Conservation (phyloP, 192 early-diverging fungal genomes). For the Entomortierella beljakovae region DNA sequence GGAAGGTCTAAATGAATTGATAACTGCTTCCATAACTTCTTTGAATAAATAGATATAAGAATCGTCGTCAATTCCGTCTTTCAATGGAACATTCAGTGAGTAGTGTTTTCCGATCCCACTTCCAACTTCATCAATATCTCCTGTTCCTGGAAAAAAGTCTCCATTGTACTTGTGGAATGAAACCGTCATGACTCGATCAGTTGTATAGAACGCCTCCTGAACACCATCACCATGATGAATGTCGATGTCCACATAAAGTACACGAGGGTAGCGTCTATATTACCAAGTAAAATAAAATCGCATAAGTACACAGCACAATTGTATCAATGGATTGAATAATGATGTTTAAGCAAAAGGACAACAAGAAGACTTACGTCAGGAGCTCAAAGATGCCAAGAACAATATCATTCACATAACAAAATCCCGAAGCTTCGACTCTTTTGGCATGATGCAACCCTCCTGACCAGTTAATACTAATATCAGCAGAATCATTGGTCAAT, state of each 20-base stretch:
- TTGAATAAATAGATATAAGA: conserved; percentile 85
- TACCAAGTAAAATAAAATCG: background rate
- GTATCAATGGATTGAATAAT: background rate
- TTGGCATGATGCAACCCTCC: conserved; percentile 97
- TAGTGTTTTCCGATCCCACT: conserved; percentile 81
- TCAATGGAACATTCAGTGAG: conserved; percentile 91
- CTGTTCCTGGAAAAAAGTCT: conserved; percentile 95
- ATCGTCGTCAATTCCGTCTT: conserved; percentile 88
- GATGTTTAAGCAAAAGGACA: no score
- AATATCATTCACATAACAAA: conserved; percentile 99
- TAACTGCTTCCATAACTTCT: conserved; percentile 75
- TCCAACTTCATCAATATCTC: conserved; percentile 84
- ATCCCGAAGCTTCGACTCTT: conserved; percentile 89
- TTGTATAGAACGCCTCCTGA: conserved; percentile 94
- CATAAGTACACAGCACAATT: background rate
- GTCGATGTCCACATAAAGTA: conserved; percentile 98
- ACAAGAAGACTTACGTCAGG: conserved; percentile 62
- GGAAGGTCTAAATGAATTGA: conserved; percentile 79
- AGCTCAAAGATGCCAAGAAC: conserved; percentile 93
- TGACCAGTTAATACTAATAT: conserved; percentile 98
- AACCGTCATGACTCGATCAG: conserved; percentile 94
- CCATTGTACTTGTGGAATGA: conserved; percentile 95
- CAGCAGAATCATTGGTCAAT: conserved; percentile 80
- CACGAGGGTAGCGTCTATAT: conserved; percentile 75
- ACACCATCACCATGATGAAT: conserved; percentile 99